Conservation (phyloP, 768 basidiomycete genomes). For the Leucocoprinus birnbaumii region DNA sequence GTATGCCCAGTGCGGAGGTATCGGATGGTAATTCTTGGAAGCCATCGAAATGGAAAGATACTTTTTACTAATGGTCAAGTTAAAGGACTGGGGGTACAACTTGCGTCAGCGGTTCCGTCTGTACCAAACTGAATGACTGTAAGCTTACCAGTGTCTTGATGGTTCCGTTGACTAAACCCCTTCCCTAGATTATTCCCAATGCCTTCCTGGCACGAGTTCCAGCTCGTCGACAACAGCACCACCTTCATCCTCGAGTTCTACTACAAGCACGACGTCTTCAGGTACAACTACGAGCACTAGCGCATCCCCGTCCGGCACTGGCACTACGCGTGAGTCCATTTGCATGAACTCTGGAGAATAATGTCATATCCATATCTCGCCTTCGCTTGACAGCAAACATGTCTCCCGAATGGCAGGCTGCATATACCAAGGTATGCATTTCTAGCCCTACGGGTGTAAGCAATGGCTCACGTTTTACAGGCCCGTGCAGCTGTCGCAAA, state of each 20-base stretch:
- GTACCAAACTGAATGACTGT: slow-evolving; percentile 44
- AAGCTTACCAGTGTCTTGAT: no score
- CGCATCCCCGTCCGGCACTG: slow-evolving; percentile 19
- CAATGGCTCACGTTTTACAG: slow-evolving; percentile 24
- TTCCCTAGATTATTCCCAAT: slow-evolving; percentile 45
- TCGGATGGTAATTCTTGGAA: slow-evolving; percentile 36
- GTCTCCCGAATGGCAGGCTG: slow-evolving; percentile 51
- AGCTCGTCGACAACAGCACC: slow-evolving; percentile 23
- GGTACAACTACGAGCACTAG: slow-evolving; percentile 19
- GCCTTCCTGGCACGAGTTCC: slow-evolving; percentile 38
- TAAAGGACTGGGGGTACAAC: slow-evolving; percentile 46
- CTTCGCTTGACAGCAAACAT: slow-evolving; percentile 33
- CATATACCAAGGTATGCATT: slow-evolving; percentile 45
- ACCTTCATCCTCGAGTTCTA: slow-evolving; percentile 19
- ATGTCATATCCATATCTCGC: neutral
- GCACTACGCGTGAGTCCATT: slow-evolving; percentile 13
- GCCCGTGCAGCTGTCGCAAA: slow-evolving; percentile 46
- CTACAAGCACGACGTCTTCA: slow-evolving; percentile 19
- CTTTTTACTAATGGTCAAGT: neutral
- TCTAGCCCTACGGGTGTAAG: no score
- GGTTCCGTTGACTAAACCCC: no score
- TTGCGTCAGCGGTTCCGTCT: slow-evolving; percentile 42
- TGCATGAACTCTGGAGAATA: neutral
- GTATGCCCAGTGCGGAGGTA: slow-evolving; percentile 49
- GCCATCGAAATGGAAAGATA: neutral